Percentiles rank a stretch among this genome's conserved stretches.
Conservation (phyloP, 805 yeast genomes). For the Ogataea pilisensis region DNA sequence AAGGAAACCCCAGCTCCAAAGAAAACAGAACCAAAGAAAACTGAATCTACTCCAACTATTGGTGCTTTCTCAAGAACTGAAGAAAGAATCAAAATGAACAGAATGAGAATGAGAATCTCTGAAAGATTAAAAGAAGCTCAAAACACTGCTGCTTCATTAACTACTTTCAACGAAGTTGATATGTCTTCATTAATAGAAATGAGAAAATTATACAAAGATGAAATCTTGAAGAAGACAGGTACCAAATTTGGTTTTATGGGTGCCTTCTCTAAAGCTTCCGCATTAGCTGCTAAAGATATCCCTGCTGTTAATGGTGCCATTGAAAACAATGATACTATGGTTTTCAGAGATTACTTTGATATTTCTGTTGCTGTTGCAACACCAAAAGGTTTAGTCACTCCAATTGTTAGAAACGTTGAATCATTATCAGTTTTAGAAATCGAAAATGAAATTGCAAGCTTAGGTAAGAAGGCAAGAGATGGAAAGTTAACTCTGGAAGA, state of each 20-base stretch:
- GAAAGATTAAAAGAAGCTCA: constrained; percentile 99
- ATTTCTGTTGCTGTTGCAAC: constrained; percentile 97
- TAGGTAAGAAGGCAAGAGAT: constrained; percentile 94
- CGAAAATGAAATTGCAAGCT: constrained; percentile 75
- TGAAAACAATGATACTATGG: constrained; percentile 87
- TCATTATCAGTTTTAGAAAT: constrained; percentile 81
- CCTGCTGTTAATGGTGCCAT: constrained; percentile 96
- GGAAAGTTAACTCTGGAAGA: constrained; percentile 95
- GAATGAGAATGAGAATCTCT: constrained; percentile 98
- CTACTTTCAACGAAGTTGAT: constrained; percentile 97
- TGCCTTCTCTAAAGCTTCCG: constrained; percentile 89
- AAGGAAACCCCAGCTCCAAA: constrained; percentile 16
- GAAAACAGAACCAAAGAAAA: constrained; percentile 22
- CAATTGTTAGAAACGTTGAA: constrained; percentile 96
- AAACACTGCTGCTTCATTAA: constrained; percentile 96
- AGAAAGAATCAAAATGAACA: constrained; percentile 94
- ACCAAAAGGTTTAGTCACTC: constrained; percentile 98
- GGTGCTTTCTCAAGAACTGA: constrained; percentile 75
- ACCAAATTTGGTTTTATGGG: constrained; percentile 99
- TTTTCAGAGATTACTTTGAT: constrained; percentile 94
- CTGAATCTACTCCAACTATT: constrained; percentile 32
- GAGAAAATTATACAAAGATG: constrained; percentile 97
- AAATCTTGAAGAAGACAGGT: constrained; percentile 88
- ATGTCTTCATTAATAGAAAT: constrained; percentile 88
- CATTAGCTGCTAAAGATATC: constrained; percentile 88